A percentile compares a stretch with the other conserved stretches of the same genome.
Evolutionary conservation across 495 filamentous ascomycete genomes (phyloP).

Genomic region (Aspergillus campestris): DNA sequence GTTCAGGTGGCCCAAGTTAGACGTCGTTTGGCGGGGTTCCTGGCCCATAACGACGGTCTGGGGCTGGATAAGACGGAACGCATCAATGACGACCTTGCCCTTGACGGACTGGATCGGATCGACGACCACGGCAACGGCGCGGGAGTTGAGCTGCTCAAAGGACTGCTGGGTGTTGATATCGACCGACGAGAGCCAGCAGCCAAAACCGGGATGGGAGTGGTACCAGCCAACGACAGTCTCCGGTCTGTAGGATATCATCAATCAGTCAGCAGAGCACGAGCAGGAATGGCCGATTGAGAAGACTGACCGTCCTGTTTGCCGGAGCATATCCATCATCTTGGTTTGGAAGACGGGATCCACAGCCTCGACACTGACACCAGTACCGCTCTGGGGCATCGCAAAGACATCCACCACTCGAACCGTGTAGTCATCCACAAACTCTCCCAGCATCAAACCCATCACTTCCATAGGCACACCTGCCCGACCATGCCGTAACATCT

Average conservation of each 20-base stretch:
- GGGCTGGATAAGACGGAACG: slow-evolving; percentile 97
- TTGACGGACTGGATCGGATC: slow-evolving; percentile 99
- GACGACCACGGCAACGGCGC: slow-evolving; percentile 94
- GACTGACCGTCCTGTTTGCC: slow-evolving; percentile 86
- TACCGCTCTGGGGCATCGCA: slow-evolving; percentile 99
- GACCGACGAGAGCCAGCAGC: slow-evolving; percentile 96
- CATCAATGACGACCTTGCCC: slow-evolving; percentile 98
- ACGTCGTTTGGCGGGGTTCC: slow-evolving; percentile 96
- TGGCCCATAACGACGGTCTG: slow-evolving; percentile 98
- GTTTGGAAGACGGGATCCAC: slow-evolving; percentile 98
- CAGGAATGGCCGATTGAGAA: neutral
- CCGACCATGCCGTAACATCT: slow-evolving; percentile 96
- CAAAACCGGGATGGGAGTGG: slow-evolving; percentile 97
- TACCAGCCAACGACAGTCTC: slow-evolving; percentile 99
- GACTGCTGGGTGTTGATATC: slow-evolving; percentile 99
- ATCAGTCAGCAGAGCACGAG: neutral
- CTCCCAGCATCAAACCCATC: slow-evolving; percentile 97
- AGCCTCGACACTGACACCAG: slow-evolving; percentile 95
- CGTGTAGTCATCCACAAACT: slow-evolving; percentile 98
- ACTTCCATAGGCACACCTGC: slow-evolving; percentile 99
- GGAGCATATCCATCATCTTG: slow-evolving; percentile 99
- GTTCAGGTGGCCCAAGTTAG: slow-evolving; percentile 95
- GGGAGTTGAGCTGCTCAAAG: slow-evolving; percentile 93
- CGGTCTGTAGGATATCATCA: slow-evolving; percentile 45
- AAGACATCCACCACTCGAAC: slow-evolving; percentile 97